These are phyloP conservation scores for Colletotrichum tropicale DNA, from an alignment of 2,329 filamentous ascomycete genomes.

Conservation along the genomic window DNA sequence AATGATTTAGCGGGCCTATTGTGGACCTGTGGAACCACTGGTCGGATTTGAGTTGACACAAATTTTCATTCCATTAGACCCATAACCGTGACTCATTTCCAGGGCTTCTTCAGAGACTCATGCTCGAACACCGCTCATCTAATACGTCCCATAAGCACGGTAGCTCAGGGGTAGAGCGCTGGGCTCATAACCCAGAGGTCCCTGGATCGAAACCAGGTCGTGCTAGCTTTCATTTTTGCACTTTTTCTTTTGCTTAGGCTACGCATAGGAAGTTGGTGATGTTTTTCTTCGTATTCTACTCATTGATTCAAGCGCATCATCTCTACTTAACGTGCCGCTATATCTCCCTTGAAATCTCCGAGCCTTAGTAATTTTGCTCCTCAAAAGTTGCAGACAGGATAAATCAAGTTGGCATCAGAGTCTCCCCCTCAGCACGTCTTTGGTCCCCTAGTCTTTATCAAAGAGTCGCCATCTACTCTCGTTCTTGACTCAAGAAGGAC, in stretches of 20 bases:
- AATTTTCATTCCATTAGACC: background rate
- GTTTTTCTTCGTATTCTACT: background rate
- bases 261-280: background rate
- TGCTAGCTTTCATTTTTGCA: background rate
- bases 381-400: background rate
- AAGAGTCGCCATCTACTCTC: background rate
- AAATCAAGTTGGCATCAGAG: background rate
- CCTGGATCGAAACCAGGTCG: slow-evolving; percentile 18
- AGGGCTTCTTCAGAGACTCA: background rate
- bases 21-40: background rate
- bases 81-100: background rate
- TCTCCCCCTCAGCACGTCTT: background rate
- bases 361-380: background rate
- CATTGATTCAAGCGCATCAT: background rate
- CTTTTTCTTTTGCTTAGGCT: background rate
- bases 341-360: background rate
- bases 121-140: fast-evolving
- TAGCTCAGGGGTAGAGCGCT: slow-evolving; percentile 20
- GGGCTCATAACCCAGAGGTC: slow-evolving; percentile 19
- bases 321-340: background rate
- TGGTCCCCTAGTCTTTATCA: background rate
- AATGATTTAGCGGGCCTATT: background rate
- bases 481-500: background rate
- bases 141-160: background rate
- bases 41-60: background rate